phyloP scores from a whole-genome alignment of 306 rosid genomes.

The Quercus suber region DNA sequence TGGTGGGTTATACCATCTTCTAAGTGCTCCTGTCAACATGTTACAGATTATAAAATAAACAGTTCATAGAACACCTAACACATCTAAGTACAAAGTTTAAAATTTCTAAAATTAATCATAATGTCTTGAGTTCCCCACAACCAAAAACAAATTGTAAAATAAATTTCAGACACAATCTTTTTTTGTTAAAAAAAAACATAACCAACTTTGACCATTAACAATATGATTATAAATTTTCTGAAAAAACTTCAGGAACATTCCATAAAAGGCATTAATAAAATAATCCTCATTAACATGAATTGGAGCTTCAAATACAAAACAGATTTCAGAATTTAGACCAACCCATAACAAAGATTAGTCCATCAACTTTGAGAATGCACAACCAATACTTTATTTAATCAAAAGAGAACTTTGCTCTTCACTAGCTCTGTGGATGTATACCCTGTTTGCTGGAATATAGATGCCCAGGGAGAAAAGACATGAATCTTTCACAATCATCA shows the following conservation, averaged over 20 bases:
- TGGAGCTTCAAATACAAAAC: neutral
- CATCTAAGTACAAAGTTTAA: neutral
- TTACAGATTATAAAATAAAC: slow-evolving; percentile 10
- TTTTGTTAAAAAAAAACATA: neutral
- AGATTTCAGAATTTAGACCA: neutral
- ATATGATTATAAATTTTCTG: neutral
- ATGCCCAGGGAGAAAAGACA: slow-evolving; percentile 93
- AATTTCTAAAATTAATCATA: neutral
- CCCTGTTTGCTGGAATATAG: slow-evolving; percentile 92
- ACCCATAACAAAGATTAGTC: neutral
- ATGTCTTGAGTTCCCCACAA: neutral
- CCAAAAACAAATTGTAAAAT: neutral
- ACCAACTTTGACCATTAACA: neutral
- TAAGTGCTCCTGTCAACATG: slow-evolving; percentile 61
- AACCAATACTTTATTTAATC: neutral
- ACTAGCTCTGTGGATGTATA: slow-evolving; percentile 21
- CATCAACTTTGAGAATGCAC: neutral
- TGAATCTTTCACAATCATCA: slow-evolving; percentile 94
- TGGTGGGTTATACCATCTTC: slow-evolving; percentile 95
- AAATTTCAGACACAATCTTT: neutral
- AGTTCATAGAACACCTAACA: neutral
- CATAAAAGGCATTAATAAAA: neutral
- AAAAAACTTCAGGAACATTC: neutral
- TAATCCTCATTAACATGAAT: neutral
- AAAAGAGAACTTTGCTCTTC: neutral